Evolutionary conservation across 2,329 filamentous ascomycete genomes (phyloP), one percentile per base, ranked within the genome.

Genomic region (Pyrenophora graminea): DNA sequence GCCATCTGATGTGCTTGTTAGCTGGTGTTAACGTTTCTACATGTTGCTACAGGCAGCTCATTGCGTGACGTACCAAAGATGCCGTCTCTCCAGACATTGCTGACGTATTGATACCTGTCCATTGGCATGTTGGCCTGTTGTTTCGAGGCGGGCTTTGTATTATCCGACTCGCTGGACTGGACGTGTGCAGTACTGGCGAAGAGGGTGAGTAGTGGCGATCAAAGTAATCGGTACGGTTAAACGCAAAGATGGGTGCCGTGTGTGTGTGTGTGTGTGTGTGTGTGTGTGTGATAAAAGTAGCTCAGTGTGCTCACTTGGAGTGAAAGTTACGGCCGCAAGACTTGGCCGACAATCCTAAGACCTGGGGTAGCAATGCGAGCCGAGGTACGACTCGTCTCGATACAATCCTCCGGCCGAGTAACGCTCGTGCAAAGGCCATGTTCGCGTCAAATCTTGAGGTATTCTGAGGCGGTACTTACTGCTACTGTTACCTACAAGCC

Each of bases 61-160:
- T 5, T 21, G n/a, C 21, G 15, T 8, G 27, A 49, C 55, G 60
- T 75, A 94, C 90, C 83, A 71, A 97, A 96, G 58, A 97, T 87
- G 58, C 87, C 90, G 75, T 96, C 88, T 63, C 82, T 86, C 91
- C 92, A 97, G 63, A 91, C 85, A 52, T 85, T 81, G 74, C 90
- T 95, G 61, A 97, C 72, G 67, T 91, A 96, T 55, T 89, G 81
- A 45, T 85, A 86, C 63, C 85, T 86, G 6, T 87, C 82, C 43
- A 91, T 73, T 27, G 87, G 76, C 89, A 91, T 92, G 38, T 55
- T 78, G 53, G 50, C 58, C 33, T 48, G 55, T 48, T 53, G 58
- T 31, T 61, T 60, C 52, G 53, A 44, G 41, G 39, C 49, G 6
- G 60, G 60, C 15, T 44, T 44, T 44, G 48, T 51, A 39, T 32